phyloP scores from a whole-genome alignment of 2,329 filamentous ascomycete genomes.

The Beauveria sp. region DNA sequence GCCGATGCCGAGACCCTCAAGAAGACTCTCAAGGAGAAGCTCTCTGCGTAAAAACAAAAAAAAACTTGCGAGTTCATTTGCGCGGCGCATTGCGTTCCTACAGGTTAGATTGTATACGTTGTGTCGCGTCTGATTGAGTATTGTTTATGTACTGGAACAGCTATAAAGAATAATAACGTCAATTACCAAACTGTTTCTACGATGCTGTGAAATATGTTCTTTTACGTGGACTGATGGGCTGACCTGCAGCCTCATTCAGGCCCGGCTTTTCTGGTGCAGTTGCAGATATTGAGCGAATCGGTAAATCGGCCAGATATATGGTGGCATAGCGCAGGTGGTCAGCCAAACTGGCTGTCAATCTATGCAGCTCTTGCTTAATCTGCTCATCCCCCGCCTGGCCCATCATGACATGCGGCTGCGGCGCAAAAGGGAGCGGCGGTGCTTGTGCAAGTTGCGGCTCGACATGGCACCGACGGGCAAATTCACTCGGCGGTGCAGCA shows the following conservation, averaged over 20 bases:
- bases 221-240: neutral
- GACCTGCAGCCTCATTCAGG: neutral
- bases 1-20: constrained; percentile 93
- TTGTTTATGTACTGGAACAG: constrained; percentile 3
- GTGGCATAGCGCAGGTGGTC: constrained; percentile 1
- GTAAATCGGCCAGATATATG: neutral
- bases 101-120: neutral
- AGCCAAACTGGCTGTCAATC: neutral
- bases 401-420: neutral
- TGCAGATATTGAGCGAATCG: neutral
- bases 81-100: neutral
- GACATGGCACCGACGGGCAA: neutral
- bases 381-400: neutral
- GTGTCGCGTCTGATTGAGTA: neutral
- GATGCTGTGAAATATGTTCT: neutral
- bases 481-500: neutral
- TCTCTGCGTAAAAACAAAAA: constrained; percentile 37
- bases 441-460: neutral
- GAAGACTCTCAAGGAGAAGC: constrained; percentile 83
- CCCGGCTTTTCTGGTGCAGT: neutral
- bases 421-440: neutral
- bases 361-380: neutral
- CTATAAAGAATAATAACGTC: constrained; percentile 4
- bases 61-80: constrained; percentile 1
- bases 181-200: neutral